Percentiles rank a stretch among this genome's conserved stretches.
Evolutionary conservation across 2,329 filamentous ascomycete genomes (phyloP).

Genomic region (Pseudogymnoascus sp.): DNA sequence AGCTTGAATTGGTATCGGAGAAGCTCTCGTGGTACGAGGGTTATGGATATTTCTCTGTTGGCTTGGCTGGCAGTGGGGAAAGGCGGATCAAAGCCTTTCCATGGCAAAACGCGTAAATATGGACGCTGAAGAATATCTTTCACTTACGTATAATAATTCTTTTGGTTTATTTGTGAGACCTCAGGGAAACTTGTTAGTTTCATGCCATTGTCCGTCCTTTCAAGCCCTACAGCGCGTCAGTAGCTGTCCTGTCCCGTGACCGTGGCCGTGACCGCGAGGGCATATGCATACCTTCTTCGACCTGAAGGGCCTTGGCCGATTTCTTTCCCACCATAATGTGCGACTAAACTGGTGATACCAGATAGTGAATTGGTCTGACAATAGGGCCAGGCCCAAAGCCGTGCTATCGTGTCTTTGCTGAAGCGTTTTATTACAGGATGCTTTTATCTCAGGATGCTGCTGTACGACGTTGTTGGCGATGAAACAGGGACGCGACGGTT

Average conservation of each 20-base stretch:
- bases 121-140: neutral
- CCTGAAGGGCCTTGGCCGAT: slow-evolving; percentile 28
- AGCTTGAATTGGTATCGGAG: neutral
- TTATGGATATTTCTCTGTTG: neutral
- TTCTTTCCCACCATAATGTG: slow-evolving; percentile 29
- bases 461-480: neutral
- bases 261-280: neutral
- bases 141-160: slow-evolving; percentile 94
- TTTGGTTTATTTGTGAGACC: slow-evolving; percentile 91
- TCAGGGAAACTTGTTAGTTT: slow-evolving; percentile 91
- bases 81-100: neutral
- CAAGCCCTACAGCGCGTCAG: slow-evolving; percentile 55
- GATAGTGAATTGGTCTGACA: neutral
- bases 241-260: slow-evolving; percentile 7
- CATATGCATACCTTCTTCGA: slow-evolving; percentile 25
- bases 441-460: neutral
- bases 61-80: neutral
- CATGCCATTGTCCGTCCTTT: slow-evolving; percentile 97
- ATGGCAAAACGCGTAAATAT: slow-evolving; percentile 6
- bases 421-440: neutral
- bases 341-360: neutral
- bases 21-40: neutral
- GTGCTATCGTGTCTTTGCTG: neutral
- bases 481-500: neutral
- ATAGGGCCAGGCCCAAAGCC: neutral